A percentile compares a stretch with the other conserved stretches of the same genome.
phyloP scores from a whole-genome alignment of 495 filamentous ascomycete genomes.

The Usnea hakonensis region DNA sequence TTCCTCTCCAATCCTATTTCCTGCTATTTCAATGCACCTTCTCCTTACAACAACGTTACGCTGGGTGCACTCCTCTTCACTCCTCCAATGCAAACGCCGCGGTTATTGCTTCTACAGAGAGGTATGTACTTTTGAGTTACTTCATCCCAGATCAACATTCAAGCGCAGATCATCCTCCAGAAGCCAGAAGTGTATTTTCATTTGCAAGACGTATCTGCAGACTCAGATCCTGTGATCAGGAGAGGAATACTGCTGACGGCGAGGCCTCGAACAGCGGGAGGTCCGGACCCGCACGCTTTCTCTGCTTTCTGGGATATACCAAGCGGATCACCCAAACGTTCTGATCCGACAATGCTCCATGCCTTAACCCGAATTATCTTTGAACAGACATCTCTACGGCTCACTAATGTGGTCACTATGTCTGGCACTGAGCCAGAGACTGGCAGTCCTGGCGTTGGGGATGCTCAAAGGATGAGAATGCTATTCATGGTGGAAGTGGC shows the following conservation, averaged over 20 bases:
- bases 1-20: conserved; percentile 9
- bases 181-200: not conserved
- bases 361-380: not conserved
- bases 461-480: conserved; percentile 5
- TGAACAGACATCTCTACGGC: conserved; percentile 1
- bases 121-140: not conserved
- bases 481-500: conserved; percentile 6
- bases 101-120: not conserved
- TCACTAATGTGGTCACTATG: not conserved
- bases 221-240: not conserved
- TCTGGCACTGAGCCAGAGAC: not conserved
- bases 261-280: not conserved
- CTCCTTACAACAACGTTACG: conserved; percentile 2
- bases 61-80: not conserved
- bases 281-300: conserved; percentile 9
- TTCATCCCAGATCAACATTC: not conserved
- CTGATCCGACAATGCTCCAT: conserved; percentile 4
- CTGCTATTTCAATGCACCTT: conserved; percentile 2
- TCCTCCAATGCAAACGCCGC: not conserved
- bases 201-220: not conserved
- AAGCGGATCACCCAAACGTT: not conserved
- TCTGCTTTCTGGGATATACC: conserved; percentile 6
- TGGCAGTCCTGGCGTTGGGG: not conserved
- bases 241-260: not conserved
- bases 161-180: not conserved